Percentiles rank a stretch among this genome's conserved stretches.
phyloP scores from a whole-genome alignment of 805 yeast species.

The Millerago galiae region DNA sequence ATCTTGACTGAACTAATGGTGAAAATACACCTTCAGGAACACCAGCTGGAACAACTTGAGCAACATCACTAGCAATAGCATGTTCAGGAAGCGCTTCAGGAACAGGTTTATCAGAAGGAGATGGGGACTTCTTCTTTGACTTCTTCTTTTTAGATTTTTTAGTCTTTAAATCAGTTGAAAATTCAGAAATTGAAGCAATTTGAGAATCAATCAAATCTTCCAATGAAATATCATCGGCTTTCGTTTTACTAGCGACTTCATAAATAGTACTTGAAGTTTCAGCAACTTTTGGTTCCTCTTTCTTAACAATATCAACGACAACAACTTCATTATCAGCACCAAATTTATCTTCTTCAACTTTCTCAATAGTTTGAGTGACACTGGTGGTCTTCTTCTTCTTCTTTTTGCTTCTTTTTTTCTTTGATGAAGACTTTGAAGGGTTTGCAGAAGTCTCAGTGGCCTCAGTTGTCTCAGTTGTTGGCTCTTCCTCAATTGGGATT shows the following conservation, averaged over 20 bases:
- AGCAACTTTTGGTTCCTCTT: slow-evolving; percentile 4
- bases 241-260: slow-evolving; percentile 15
- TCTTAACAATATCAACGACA: slow-evolving; percentile 18
- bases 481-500: slow-evolving; percentile 6
- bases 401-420: neutral
- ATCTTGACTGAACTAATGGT: slow-evolving; percentile 24
- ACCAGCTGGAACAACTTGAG: slow-evolving; percentile 38
- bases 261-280: slow-evolving; percentile 9
- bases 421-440: no score
- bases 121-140: neutral
- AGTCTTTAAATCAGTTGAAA: slow-evolving; percentile 15
- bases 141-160: slow-evolving; percentile 6
- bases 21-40: slow-evolving; percentile 37
- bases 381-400: neutral
- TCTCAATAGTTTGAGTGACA: slow-evolving; percentile 8
- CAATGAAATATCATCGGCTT: slow-evolving; percentile 15
- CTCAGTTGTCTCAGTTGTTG: neutral
- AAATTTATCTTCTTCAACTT: slow-evolving; percentile 4
- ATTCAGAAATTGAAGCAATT: slow-evolving; percentile 23
- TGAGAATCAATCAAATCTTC: slow-evolving; percentile 26
- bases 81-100: slow-evolving; percentile 25
- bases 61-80: slow-evolving; percentile 32
- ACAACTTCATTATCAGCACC: slow-evolving; percentile 17
- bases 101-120: neutral
- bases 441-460: neutral